phyloP scores from a whole-genome alignment of 805 yeast genomes.

The Komagataella pastoris region DNA sequence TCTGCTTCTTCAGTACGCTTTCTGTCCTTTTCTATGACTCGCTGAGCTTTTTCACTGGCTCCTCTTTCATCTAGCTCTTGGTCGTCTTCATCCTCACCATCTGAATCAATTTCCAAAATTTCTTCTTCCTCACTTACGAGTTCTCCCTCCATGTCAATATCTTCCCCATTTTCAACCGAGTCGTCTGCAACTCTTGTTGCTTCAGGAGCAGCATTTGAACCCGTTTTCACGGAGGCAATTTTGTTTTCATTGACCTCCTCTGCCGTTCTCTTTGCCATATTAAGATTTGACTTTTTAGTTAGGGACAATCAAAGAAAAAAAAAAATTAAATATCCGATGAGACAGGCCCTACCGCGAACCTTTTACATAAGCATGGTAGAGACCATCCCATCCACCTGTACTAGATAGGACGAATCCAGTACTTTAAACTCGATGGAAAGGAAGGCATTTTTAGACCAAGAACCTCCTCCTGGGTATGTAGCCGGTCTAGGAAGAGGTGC shows the following conservation, averaged over 20 bases:
- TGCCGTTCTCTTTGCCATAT: slow-evolving; percentile 1
- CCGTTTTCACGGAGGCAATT: slow-evolving; percentile 9
- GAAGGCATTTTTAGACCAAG: slow-evolving; percentile 62
- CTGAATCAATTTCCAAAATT: slow-evolving; percentile 31
- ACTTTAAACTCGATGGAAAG: slow-evolving; percentile 25
- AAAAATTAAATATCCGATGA: neutral
- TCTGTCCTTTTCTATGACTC: slow-evolving; percentile 17
- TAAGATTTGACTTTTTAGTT: slow-evolving; percentile 19
- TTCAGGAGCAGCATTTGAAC: slow-evolving; percentile 2
- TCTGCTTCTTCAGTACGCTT: slow-evolving; percentile 23
- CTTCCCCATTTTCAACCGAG: slow-evolving; percentile 22
- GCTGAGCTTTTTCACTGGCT: slow-evolving; percentile 36
- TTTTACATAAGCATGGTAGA: neutral
- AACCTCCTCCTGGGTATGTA: slow-evolving; percentile 81
- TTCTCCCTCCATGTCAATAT: slow-evolving; percentile 55
- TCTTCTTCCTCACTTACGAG: slow-evolving; percentile 31
- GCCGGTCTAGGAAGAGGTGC: slow-evolving; percentile 96
- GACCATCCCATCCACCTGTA: neutral
- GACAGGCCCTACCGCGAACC: neutral
- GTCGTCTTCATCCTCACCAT: slow-evolving; percentile 89
- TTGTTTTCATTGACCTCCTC: slow-evolving; percentile 2
- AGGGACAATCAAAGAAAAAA: slow-evolving; percentile 12
- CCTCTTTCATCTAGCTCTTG: slow-evolving; percentile 81
- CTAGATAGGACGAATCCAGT: neutral
- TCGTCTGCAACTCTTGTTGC: neutral